These are phyloP conservation scores for Rhynchosporium secalis DNA, from an alignment of 2,329 filamentous ascomycete genomes.

Conservation along the genomic window DNA sequence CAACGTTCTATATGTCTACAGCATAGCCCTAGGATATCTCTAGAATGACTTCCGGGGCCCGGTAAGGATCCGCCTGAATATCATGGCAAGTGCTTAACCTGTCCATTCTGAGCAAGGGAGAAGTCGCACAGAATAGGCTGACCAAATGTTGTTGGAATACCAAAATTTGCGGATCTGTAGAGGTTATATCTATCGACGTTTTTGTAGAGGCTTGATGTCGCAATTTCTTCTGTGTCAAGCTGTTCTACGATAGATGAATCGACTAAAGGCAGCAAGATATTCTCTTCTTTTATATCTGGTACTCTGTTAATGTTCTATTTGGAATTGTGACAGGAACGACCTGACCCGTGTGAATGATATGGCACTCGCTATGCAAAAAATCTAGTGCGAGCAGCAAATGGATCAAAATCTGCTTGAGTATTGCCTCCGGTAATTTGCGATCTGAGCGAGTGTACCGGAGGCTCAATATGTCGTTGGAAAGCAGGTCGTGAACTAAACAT, in stretches of 20 bases:
- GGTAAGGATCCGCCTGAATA: slow-evolving; percentile 34
- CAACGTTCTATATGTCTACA: slow-evolving; percentile 43
- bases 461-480: slow-evolving; percentile 29
- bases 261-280: slow-evolving; percentile 30
- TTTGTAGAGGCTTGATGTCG: slow-evolving; percentile 25
- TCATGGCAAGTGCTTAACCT: slow-evolving; percentile 30
- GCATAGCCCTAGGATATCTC: slow-evolving; percentile 40
- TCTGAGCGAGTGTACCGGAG: slow-evolving; percentile 24
- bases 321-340: slow-evolving; percentile 21
- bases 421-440: slow-evolving; percentile 23
- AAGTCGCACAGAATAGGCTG: slow-evolving; percentile 34
- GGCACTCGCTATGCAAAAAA: slow-evolving; percentile 93
- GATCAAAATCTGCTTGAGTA: slow-evolving; percentile 97
- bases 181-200: slow-evolving; percentile 29
- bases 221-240: slow-evolving; percentile 31
- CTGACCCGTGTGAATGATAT: slow-evolving; percentile 89
- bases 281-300: slow-evolving; percentile 33
- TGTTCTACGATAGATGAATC: slow-evolving; percentile 32
- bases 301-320: slow-evolving; percentile 26
- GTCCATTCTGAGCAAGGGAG: slow-evolving; percentile 30
- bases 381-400: slow-evolving; percentile 92
- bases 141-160: slow-evolving; percentile 32
- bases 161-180: slow-evolving; percentile 31
- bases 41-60: slow-evolving; percentile 43
- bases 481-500: slow-evolving; percentile 33